Base-by-base conservation (phyloP, 257 asterid species). In the Galeopsis tetrahit region DNA sequence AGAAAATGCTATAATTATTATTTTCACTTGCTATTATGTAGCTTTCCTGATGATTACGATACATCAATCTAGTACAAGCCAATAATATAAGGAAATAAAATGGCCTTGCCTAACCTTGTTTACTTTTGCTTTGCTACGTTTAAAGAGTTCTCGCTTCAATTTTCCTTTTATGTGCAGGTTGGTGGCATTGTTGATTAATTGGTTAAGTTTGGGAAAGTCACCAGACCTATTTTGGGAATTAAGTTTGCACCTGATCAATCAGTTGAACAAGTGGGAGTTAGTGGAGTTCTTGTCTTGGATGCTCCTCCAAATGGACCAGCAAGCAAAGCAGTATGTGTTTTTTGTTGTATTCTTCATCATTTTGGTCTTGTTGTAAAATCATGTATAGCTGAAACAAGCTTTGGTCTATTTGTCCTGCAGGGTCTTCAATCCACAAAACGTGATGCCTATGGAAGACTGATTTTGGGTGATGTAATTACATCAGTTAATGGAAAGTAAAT, bases 241-340 rank as follows among this genome's bases (percentile, higher is more conserved):
- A 95, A 90, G 82, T 92, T 92, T 83, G 99, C 99, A 43, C 99
- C 98, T 52, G 97, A 95, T 79, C 97, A 92, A 75, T 88, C 99
- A 15, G 96, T 95, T 52, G 99, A 92, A 82, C 99, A 92, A 80
- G 89, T 95, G 42, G 99, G 98, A 77, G 97, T 95, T 42, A 90
- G 96, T 46, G 98, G 99, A 49, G 99, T 95, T 78, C 99, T 95
- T 57, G 96, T 95, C 73, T 69, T 95, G 80, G 99, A 95, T 75
- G 99, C 99, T 83, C 99, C 98, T 68, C 78, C 86, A 36, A 78
- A 87, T 76, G 98, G 97, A 69, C 99, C 99, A n/a, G 99, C 99
- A 40, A 98, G 99, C 84, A 95, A 95, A 95, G 99, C 99, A 13
- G 98, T 95, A 88, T 36, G 99, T 77, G 97, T 75, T 21, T 36